phyloP scores from a whole-genome alignment of 2,329 filamentous ascomycete genomes.

The Botrytis pseudocinerea region DNA sequence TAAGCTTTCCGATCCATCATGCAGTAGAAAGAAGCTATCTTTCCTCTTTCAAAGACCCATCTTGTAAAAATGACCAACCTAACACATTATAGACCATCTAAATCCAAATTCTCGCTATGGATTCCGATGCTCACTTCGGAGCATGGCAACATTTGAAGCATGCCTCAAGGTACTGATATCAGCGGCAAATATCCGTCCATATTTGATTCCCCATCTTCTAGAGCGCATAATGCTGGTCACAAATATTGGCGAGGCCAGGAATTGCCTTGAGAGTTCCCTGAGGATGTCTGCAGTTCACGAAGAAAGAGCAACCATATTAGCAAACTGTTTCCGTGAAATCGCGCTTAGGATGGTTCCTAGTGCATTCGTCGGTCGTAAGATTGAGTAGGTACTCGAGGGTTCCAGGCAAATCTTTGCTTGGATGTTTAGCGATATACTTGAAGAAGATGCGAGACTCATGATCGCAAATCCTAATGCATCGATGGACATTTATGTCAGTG shows the following conservation, averaged over 20 bases:
- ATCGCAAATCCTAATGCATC: neutral
- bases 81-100: neutral
- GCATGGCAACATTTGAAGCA: neutral
- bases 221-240: neutral
- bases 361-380: neutral
- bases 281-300: neutral
- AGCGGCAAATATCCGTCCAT: neutral
- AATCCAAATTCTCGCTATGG: neutral
- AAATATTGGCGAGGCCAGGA: neutral
- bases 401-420: neutral
- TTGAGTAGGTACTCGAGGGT: neutral
- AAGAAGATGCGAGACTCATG: neutral
- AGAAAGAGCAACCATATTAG: neutral
- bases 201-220: neutral
- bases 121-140: neutral
- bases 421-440: neutral
- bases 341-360: neutral
- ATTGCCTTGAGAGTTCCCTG: neutral
- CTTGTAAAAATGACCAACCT: neutral
- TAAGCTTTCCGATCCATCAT: neutral
- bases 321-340: neutral
- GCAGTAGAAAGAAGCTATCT: neutral
- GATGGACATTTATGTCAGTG: neutral
- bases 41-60: neutral
- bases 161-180: neutral